Evolutionary conservation across 2,329 filamentous ascomycete species (phyloP).

Genomic region (Apiospora aurea): DNA sequence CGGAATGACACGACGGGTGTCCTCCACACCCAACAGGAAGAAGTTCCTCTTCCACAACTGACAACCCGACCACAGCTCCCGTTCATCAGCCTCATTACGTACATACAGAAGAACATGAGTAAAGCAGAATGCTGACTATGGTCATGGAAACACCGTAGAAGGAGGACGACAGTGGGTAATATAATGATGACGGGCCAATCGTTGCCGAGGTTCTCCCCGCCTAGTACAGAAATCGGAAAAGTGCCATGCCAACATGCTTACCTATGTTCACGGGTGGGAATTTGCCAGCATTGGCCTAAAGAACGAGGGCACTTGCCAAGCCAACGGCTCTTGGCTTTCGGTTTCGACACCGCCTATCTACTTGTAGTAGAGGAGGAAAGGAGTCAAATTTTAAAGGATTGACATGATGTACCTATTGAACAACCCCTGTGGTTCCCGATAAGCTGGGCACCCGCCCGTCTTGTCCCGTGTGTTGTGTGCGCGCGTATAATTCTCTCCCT

Average conservation of each 20-base stretch:
- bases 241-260: slow-evolving; percentile 7
- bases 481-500: neutral
- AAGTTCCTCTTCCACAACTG: neutral
- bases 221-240: slow-evolving; percentile 4
- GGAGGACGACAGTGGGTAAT: neutral
- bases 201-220: neutral
- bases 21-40: neutral
- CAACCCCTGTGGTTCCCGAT: slow-evolving; percentile 19
- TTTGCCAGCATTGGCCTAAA: slow-evolving; percentile 1
- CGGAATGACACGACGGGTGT: neutral
- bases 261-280: neutral
- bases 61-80: neutral
- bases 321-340: neutral
- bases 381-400: neutral
- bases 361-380: slow-evolving; percentile 3
- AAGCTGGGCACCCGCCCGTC: slow-evolving; percentile 20
- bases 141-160: neutral
- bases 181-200: neutral
- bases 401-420: neutral
- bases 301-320: neutral
- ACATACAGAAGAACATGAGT: neutral
- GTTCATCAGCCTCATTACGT: neutral
- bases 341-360: slow-evolving; percentile 15
- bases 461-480: neutral
- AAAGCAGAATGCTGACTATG: neutral